Evolutionary conservation across 805 yeast genomes (phyloP).

Genomic region (Wickerhamia fluorescens): DNA sequence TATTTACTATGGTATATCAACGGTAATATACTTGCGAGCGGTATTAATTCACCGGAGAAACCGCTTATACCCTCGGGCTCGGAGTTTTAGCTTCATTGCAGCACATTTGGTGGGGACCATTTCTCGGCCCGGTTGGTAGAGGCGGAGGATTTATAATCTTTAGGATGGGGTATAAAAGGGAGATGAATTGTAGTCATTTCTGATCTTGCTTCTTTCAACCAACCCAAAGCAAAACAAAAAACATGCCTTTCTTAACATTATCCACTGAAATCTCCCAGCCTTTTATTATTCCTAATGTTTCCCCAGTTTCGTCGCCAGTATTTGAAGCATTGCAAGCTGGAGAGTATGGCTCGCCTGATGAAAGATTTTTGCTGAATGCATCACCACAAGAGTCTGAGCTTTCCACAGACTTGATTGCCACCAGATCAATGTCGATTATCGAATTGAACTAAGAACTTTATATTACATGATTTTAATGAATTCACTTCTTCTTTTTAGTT

Average conservation of each 20-base stretch:
- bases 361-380: constrained; percentile 1
- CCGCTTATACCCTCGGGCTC: too few species aligned
- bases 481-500: too few species aligned
- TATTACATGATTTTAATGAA: constrained; percentile 1
- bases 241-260: constrained; percentile 42
- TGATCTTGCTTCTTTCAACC: background rate
- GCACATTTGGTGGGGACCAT: too few species aligned
- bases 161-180: constrained; percentile 2
- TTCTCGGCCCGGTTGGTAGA: too few species aligned
- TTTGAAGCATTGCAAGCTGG: constrained; percentile 3
- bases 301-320: constrained; percentile 44
- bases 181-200: background rate
- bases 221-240: too few species aligned
- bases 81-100: too few species aligned
- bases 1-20: too few species aligned
- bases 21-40: too few species aligned
- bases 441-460: constrained; percentile 14
- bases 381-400: too few species aligned
- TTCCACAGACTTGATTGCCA: background rate
- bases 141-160: too few species aligned
- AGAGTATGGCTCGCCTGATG: too few species aligned
- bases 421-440: constrained; percentile 17
- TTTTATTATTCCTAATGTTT: constrained; percentile 55
- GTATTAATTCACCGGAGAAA: too few species aligned
- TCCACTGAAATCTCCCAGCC: constrained; percentile 54